Base-by-base conservation (phyloP, 2,329 filamentous ascomycete genomes). In the Botrytis pseudocinerea region DNA sequence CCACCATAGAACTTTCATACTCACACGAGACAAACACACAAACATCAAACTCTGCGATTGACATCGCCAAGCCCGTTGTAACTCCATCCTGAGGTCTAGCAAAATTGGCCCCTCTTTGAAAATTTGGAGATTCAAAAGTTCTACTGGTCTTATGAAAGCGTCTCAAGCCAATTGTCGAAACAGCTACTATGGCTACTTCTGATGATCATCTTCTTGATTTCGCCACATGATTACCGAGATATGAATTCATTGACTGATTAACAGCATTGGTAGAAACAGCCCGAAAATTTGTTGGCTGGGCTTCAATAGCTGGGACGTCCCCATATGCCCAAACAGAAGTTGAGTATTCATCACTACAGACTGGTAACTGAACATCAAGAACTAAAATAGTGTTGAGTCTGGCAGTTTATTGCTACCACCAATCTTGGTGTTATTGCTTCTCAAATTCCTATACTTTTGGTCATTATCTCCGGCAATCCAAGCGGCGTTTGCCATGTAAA, bases 61-160 rank as follows among this genome's bases (percentile, higher is more conserved):
- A 20, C 4, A n/a, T 40, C 7, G 5, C 35, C 2, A 40, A 1
- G 1, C 1, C 2, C 22, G 35, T 38, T 22, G 1, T 12, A n/a
- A 25, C 40, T 16, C 20, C 2, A n/a, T 59, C 7, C 16, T 7
- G 2, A 16, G 16, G 6, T 32, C n/a, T 59, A 59, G n/a, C n/a
- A 59, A 35, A 20, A 59, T 35, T 16, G 9, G 2, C 20, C 5
- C 16, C 16, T 8, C 16, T 20, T 12, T 20, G 28, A 35, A 59
- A 59, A 2, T 18, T 18, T 59, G 20, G 54, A 16, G 8, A 35
- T 59, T 59, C 16, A 18, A 35, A 59, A 7, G 16, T 1, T 3
- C 2, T 59, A 32, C 32, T 35, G 28, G 54, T 20, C 18, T 59
- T 16, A 20, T 20, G 28, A 59, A 59, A 35, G 28, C 54, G 16